Evolutionary conservation across 2,329 filamentous ascomycete genomes (phyloP), one percentile per base, ranked within the genome.

Genomic region (Cladophialophora carrionii): DNA sequence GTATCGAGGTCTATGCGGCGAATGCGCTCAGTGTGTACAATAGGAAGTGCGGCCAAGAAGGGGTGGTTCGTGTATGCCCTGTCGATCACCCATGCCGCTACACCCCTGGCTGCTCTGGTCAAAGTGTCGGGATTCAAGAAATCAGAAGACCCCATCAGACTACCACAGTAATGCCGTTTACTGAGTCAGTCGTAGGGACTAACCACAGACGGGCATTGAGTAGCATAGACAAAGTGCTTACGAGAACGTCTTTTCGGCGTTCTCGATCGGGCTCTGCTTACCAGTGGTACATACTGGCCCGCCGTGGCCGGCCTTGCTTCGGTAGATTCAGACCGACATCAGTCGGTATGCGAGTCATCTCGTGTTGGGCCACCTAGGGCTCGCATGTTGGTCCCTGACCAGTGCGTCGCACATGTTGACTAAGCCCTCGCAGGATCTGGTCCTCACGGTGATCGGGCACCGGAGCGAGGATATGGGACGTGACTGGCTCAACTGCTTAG

Each of bases 321-420:
- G 52, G 52, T 54, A 32, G 4, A 20, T n/a, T 1, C 29, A 31
- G n/a, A 17, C 52, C 52, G 29, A 10, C 24, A 12, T 54, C 12
- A 22, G 17, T 34, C 24, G 20, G 24, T 54, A 54, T 54, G 52
- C 52, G 52, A 54, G 52, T 54, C 52, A 54, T 54, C 52, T 54
- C 48, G 48, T 24, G 17, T 26, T 51, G 48, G 48, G 48, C 48
- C 48, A 20, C 48, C 22, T 29, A 5, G 7, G 20, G 48, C 48
- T 24, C 48, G 48, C 24, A 51, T 8, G 20, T 14, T 51, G 22
- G 48, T 51, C 22, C 7, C 20, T 26, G 48, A 26, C 48, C 48
- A 6, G 6, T 12, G 48, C 48, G 24, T 20, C 48, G 24, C 20
- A 26, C 20, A 12, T 7, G 9, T 51, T 51, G 48, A 51, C 48